Evolutionary conservation across 2,329 filamentous ascomycete genomes (phyloP), one percentile per base, ranked within the genome.

Genomic region (Nakataea oryzae): DNA sequence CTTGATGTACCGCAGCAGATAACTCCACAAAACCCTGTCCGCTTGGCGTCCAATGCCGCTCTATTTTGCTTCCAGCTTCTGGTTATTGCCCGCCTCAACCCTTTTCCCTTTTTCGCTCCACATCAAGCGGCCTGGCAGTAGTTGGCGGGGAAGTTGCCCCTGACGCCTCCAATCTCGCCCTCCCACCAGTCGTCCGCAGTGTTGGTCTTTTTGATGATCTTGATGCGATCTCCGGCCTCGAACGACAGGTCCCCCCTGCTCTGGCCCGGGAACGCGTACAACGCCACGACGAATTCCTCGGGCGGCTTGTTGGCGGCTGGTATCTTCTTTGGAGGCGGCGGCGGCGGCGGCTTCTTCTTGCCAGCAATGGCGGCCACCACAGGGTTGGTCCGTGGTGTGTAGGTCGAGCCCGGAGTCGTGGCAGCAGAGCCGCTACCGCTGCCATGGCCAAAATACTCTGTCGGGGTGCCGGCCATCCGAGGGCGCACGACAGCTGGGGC

Each of bases 151-250:
- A 96, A 96, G 66, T 79, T 86, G 3, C 91, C 91, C 70, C 80
- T 82, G 29, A 78, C 72, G 0, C 90, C 90, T 54, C 79, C 78
- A 17, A 93, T 66, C 73, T 95, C 90, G 14, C 91, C 91, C 65
- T 90, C 84, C 91, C 91, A 96, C 90, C 91, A 96, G 71, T 95
- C 91, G 74, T 95, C 88, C 27, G 85, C 87, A 64, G 87, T 91
- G 8, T 85, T 82, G 2, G 91, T 95, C 76, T 88, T 91, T 76
- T 90, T 90, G 34, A 92, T 70, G 3, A 96, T 86, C 57, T 81
- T 84, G 67, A 96, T 96, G 59, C 82, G 79, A 69, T 95, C 91
- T 2, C 90, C 91, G 72, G 93, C 88, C 32, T 79, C 79, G 70
- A 96, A 96, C 2, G 81, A 81, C 60, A 96, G 71, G 71, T 96